Conservation (phyloP, 768 basidiomycete genomes). For the Chiua virens region DNA sequence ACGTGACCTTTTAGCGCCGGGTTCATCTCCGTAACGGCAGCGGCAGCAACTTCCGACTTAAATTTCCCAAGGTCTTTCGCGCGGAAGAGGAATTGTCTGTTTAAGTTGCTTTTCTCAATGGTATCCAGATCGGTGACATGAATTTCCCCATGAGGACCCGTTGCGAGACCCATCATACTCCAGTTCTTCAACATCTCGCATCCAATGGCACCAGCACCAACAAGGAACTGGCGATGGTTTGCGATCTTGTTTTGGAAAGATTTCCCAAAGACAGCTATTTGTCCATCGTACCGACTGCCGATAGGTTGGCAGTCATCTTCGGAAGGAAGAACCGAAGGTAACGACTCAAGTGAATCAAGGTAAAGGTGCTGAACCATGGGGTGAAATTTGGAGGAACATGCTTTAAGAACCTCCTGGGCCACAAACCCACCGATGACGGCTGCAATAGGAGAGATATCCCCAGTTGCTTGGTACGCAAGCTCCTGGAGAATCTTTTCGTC, state of each 20-base stretch:
- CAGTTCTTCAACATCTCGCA: conserved; percentile 99
- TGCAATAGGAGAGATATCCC: conserved; percentile 85
- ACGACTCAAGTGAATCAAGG: conserved; percentile 95
- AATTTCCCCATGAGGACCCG: conserved; percentile 75
- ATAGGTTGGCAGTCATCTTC: conserved; percentile 83
- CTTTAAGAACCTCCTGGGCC: conserved; percentile 96
- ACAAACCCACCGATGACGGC: conserved; percentile 97
- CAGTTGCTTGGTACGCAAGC: conserved; percentile 87
- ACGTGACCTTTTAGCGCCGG: conserved; percentile 86
- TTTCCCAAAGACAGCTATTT: conserved; percentile 95
- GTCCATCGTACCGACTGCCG: conserved; percentile 87
- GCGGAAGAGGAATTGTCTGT: conserved; percentile 97
- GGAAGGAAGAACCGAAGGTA: conserved; percentile 72
- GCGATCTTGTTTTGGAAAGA: conserved; percentile 89
- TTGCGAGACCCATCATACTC: conserved; percentile 96
- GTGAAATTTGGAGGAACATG: conserved; percentile 96
- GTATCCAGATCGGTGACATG: conserved; percentile 97
- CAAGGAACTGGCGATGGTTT: conserved; percentile 91
- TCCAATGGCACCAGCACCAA: conserved; percentile 98
- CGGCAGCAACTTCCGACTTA: conserved; percentile 92
- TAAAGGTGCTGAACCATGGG: conserved; percentile 94
- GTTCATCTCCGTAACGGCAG: conserved; percentile 95
- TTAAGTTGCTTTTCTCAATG: conserved; percentile 98
- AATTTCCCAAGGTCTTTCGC: conserved; percentile 95
- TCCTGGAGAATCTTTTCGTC: conserved; percentile 83